phyloP scores from a whole-genome alignment of 306 rosid species.

The Rosa multiflora region DNA sequence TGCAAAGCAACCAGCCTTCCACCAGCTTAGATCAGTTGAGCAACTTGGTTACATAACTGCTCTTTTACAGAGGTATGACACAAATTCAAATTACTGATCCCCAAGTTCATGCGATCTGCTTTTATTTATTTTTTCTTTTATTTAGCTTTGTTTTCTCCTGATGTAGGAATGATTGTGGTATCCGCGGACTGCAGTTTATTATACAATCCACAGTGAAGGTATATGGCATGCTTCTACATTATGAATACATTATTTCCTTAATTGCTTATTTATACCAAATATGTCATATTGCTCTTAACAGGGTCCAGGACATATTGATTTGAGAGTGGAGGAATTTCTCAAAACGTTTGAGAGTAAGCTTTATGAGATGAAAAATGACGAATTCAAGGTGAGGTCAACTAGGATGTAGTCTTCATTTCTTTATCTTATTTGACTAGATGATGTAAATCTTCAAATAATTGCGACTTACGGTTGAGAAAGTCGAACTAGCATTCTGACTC shows the following conservation, averaged over 20 bases:
- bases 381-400: slow-evolving; percentile 67
- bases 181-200: slow-evolving; percentile 76
- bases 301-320: slow-evolving; percentile 76
- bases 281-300: slow-evolving; percentile 30
- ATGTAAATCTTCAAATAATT: neutral
- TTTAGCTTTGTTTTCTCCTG: neutral
- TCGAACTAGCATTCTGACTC: neutral
- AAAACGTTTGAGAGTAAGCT: slow-evolving; percentile 71
- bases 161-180: slow-evolving; percentile 75
- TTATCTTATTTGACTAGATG: neutral
- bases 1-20: slow-evolving; percentile 90
- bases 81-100: slow-evolving; percentile 10
- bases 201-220: slow-evolving; percentile 92
- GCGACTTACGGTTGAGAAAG: neutral
- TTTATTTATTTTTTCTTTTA: neutral
- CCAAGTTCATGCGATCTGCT: slow-evolving; percentile 10
- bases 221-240: slow-evolving; percentile 22
- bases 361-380: slow-evolving; percentile 70
- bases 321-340: slow-evolving; percentile 84
- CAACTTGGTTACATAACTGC: slow-evolving; percentile 87
- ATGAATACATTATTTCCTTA: slow-evolving; percentile 6
- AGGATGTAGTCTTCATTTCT: neutral
- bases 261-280: slow-evolving; percentile 19
- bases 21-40: slow-evolving; percentile 96
- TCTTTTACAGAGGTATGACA: slow-evolving; percentile 66